phyloP scores from a whole-genome alignment of 2,329 filamentous ascomycete genomes.

The Colletotrichum limetticola region DNA sequence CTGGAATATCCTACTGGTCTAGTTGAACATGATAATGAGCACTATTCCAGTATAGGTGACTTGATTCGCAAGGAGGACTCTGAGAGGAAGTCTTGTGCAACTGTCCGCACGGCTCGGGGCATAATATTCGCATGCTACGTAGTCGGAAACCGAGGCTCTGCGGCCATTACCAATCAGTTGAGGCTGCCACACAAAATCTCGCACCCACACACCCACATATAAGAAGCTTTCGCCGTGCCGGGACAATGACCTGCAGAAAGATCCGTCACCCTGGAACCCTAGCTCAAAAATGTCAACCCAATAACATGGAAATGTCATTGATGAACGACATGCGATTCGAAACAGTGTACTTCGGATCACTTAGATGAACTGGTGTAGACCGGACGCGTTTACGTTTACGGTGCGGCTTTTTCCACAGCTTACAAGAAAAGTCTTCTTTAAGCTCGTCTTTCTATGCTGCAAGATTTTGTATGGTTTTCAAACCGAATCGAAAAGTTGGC shows the following conservation, averaged over 20 bases:
- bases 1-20: background rate
- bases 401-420: too few species aligned
- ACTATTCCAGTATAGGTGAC: too few species aligned
- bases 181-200: background rate
- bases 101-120: too few species aligned
- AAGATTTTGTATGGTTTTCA: background rate
- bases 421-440: background rate
- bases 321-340: slow-evolving; percentile 13
- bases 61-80: too few species aligned
- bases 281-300: background rate
- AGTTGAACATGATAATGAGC: background rate
- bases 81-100: too few species aligned
- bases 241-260: slow-evolving; percentile 5
- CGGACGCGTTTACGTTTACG: background rate
- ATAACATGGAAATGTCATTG: background rate
- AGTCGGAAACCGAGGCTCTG: background rate
- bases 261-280: background rate
- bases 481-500: background rate
- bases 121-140: background rate
- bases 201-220: background rate
- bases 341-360: background rate
- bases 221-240: background rate
- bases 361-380: background rate
- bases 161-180: background rate
- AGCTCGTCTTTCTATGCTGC: background rate